Evolutionary conservation across 176 grass and related monocot species (phyloP), one percentile per base, ranked within the genome.

Genomic region (Coix lacrymajobi): DNA sequence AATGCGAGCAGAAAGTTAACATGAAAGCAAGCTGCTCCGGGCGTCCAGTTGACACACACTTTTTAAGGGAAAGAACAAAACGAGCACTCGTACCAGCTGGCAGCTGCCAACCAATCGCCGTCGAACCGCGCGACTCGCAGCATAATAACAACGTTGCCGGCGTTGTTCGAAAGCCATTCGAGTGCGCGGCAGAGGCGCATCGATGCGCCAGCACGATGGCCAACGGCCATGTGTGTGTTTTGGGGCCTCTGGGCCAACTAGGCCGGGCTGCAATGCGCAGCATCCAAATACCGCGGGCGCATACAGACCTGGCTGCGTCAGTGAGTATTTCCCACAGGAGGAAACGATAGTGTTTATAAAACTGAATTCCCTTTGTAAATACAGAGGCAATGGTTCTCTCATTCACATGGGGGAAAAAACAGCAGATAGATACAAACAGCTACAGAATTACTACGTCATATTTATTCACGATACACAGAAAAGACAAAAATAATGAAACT

Each of bases 381-480:
- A 58, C 56, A 58, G 9, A 24, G 41, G 41, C 41, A 13, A 34
- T 36, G 13, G 7, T 71, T 48, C 69, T 72, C 67, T 43, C 41
- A 46, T 72, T 46, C 69, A 46, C 25, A 46, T 30, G 24, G 40
- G 11, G 22, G 0, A n/a, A n/a, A 71, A 52, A 28, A 1, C 12
- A 44, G 68, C 38, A 44, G 6, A 44, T 71, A 72, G 25, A 62
- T 62, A 62, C 40, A 72, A 10, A 48, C 14, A 48, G 69, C 69
- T 72, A 7, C 28, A n/a, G 15, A 16, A 77, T 85, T 83, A 71
- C 48, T 85, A 71, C 40, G 80, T 72, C 84, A 76, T 82, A 62
- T 68, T 89, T 79, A 73, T 86, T 81, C 70, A 85, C 75, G 60
- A 78, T 32, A 85, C 72, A 81, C 83, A 83, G 14, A 83, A 84